These are phyloP conservation scores for Boletus pseudo-olivaceus DNA, from an alignment of 768 basidiomycete genomes.

Conservation along the genomic window DNA sequence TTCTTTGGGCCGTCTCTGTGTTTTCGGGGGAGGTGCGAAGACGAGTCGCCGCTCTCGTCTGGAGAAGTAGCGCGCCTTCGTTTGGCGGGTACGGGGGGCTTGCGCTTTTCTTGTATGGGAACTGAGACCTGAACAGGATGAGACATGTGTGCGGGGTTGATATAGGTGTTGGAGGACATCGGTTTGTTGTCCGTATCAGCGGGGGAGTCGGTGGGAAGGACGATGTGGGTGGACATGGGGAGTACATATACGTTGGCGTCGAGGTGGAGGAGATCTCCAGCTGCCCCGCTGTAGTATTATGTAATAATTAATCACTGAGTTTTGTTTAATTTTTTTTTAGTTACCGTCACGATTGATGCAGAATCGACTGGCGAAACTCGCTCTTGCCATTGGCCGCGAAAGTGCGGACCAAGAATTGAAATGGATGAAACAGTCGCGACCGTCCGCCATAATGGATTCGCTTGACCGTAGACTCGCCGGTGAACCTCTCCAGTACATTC, in stretches of 20 bases:
- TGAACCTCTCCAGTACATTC: constrained; percentile 88
- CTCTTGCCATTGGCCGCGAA: constrained; percentile 32
- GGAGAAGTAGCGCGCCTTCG: constrained; percentile 62
- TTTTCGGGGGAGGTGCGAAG: constrained; percentile 45
- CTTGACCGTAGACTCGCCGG: constrained; percentile 58
- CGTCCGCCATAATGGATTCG: constrained; percentile 33
- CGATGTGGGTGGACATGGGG: constrained; percentile 6
- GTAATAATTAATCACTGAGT: constrained; percentile 12
- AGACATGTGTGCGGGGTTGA: constrained; percentile 42
- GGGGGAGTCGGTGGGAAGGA: background rate
- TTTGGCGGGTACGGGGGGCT: constrained; percentile 42
- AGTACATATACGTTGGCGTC: constrained; percentile 12
- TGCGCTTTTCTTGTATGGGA: constrained; percentile 33
- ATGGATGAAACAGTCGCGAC: constrained; percentile 43
- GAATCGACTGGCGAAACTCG: constrained; percentile 29
- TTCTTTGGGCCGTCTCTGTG: constrained; percentile 80
- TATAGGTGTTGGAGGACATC: constrained; percentile 30
- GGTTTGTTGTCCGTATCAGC: background rate
- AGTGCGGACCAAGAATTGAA: constrained; percentile 41
- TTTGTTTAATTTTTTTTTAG: too few species aligned
- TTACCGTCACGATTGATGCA: constrained; percentile 1
- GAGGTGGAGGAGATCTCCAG: constrained; percentile 11
- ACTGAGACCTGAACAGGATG: constrained; percentile 31
- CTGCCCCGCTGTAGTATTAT: constrained; percentile 8
- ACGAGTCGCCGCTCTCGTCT: constrained; percentile 52